Base-by-base conservation (phyloP, 768 basidiomycete genomes). In the Collybia mongolica region DNA sequence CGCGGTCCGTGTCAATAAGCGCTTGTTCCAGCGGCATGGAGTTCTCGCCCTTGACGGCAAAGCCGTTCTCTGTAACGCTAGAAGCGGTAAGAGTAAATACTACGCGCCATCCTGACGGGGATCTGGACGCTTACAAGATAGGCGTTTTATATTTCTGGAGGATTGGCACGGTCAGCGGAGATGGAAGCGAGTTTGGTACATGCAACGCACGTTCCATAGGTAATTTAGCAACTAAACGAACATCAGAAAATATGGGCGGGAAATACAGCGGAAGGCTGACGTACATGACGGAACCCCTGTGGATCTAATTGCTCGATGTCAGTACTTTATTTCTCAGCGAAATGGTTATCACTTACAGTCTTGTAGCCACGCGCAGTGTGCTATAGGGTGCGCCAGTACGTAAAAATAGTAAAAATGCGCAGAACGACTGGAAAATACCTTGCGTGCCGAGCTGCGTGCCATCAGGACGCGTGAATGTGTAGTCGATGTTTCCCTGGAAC, bases 51-150 rank as follows among this genome's bases (percentile, higher is more conserved):
- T 84, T 86, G 45, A 87, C 81, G 9, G 84, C 77, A 59, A 86
- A 87, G 0, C 85, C 83, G 58, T 88, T 88, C 68, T 89, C 84
- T 2, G 84, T 88, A n/a, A 87, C 81, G 57, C 82, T 84, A 44
- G 8, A 22, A 44, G 55, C 38, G 57, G 29, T 46, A 39, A 17
- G 39, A 22, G 48, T 24, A 41, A 48, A 24, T 9, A 24, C 5
- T 9, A 12, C 32, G 4, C 32, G 5, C 2, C 11, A 28, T 44
- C 17, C 20, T 28, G 8, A 22, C 14, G 18, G 15, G 15, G 24
- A 23, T 48, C 17, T 22, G 18, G 44, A 20, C 26, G 58, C 68
- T 42, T 45, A 72, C 72, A 65, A 72, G 52, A 72, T 72, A 1
- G 72, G 72, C n/a, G 63, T 60, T 55, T 72, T 72, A 57, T 74